phyloP scores from a whole-genome alignment of 257 asterid genomes.

The Anisodus acutangulus region DNA sequence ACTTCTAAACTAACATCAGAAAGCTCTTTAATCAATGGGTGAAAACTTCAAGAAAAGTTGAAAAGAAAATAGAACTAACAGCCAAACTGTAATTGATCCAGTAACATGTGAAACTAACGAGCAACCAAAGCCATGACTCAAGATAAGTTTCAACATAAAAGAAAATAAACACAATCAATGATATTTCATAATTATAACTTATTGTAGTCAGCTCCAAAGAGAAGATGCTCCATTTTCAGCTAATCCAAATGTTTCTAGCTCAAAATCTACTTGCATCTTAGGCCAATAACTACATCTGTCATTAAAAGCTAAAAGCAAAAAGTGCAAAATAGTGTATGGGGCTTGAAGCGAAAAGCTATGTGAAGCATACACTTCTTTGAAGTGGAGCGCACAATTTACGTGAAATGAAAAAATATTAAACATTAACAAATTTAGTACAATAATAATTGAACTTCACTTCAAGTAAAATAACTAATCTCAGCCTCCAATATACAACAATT shows the following conservation, averaged over 20 bases:
- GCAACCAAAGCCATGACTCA: slow-evolving; percentile 3
- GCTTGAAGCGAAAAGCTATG: neutral
- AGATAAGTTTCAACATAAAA: neutral
- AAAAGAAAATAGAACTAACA: neutral
- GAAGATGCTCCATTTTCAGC: neutral
- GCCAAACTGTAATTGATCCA: neutral
- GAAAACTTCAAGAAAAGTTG: neutral
- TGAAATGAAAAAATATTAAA: neutral
- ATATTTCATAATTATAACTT: slow-evolving; percentile 8
- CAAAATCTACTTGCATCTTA: neutral
- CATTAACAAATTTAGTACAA: neutral
- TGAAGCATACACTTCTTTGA: slow-evolving; percentile 1
- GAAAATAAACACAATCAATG: slow-evolving; percentile 8
- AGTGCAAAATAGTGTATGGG: neutral
- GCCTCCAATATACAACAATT: neutral
- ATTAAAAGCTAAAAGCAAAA: neutral
- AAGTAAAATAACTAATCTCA: neutral
- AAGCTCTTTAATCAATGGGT: neutral
- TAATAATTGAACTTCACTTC: neutral
- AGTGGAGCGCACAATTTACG: neutral
- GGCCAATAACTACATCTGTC: slow-evolving; percentile 4
- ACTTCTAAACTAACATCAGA: neutral
- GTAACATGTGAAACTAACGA: neutral
- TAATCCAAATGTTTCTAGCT: slow-evolving; percentile 9
- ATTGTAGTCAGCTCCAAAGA: neutral